Evolutionary conservation across 768 basidiomycete genomes (phyloP), one percentile per base, ranked within the genome.

Genomic region (Hortiboletus flavorubellus): DNA sequence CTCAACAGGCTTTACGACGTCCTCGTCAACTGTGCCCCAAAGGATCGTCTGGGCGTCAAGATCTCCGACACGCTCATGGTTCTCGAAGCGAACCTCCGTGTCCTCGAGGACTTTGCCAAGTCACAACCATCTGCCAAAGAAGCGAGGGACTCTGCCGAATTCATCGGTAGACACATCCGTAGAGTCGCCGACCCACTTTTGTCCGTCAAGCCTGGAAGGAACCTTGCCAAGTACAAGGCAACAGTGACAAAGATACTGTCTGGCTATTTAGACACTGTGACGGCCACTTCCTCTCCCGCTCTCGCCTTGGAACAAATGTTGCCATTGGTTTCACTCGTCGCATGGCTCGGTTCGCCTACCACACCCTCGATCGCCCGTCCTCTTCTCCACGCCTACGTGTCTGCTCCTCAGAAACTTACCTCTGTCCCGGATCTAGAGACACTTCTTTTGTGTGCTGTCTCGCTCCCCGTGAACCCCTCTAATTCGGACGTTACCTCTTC

Each of bases 1-100:
- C 73, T 89, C 49, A 84, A 87, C 63, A 71, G 76, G 51, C 58
- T 87, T 5, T 85, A 80, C 59, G 66, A 71, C n/a, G 60, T 66
- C 21, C 71, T 80, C 37, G 57, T 75, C 23, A 45, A 70, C 11
- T 64, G 73, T 49, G 71, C 73, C 6, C 48, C 58, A n/a, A 62
- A 66, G n/a, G 73, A 78, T 40, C 69, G 68, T 18, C 62, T 76
- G 21, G 50, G 49, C 15, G 61, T 80, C 26, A 72, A 71, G 9
- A 30, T 63, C 3, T 62, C 72, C 26, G 80, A 81, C 57, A 75
- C 73, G 18, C 59, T 69, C 11, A 61, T 81, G 42, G 73, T 83
- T 5, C 76, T 80, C 49, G 61, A 73, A 37, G 73, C 76, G 10
- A 81, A 81, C 48, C 54, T 76, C 6, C 66, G 65, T 16, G 59